Evolutionary conservation across 306 rosid genomes (phyloP).

Genomic region (Medicago truncatula): MtrunA17r5.0-ANR NC_053042.1:40989001-40989500

Average conservation of each 20-base stretch:
- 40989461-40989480: neutral
- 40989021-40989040: neutral
- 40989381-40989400: conserved; percentile 25
- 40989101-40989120: neutral
- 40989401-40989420: conserved; percentile 26
- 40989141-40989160: conserved; percentile 45
- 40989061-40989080: neutral
- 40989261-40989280: conserved; percentile 48
- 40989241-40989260: conserved; percentile 51
- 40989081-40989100: neutral
- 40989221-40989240: conserved; percentile 46
- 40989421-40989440: conserved; percentile 5
- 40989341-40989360: conserved; percentile 4
- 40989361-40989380: conserved; percentile 1
- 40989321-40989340: neutral
- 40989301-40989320: conserved; percentile 6
- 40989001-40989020: neutral
- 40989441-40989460: neutral
- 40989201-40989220: conserved; percentile 49
- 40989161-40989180: conserved; percentile 46
- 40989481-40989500: neutral
- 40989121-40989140: conserved; percentile 32
- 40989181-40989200: conserved; percentile 46
- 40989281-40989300: neutral
- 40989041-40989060: neutral